These are phyloP conservation scores for Mrakia gelida DNA, from an alignment of 768 basidiomycete species.

Conservation along the genomic window DNA sequence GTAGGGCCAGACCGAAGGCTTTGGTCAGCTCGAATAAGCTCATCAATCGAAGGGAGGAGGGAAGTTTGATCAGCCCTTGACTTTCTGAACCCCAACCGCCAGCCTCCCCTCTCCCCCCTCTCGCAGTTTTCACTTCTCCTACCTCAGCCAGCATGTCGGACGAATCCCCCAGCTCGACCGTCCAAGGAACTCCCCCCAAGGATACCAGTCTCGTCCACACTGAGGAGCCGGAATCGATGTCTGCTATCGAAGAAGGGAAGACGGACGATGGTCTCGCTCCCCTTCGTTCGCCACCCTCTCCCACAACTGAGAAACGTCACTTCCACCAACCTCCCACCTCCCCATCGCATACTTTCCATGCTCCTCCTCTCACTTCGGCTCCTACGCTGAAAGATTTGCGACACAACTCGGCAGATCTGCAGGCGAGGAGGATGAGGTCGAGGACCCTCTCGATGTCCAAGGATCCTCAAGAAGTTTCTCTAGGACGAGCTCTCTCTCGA, in stretches of 20 bases:
- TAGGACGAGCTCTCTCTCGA: conserved; percentile 21
- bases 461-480: background rate
- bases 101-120: too few relatives aligned
- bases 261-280: background rate
- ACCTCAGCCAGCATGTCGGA: background rate
- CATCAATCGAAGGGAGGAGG: background rate
- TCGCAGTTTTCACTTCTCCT: too few relatives aligned
- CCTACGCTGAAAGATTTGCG: conserved; percentile 29
- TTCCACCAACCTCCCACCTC: background rate
- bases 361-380: background rate
- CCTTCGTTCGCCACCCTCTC: background rate
- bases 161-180: background rate
- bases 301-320: background rate
- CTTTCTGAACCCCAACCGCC: background rate
- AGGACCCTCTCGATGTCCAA: conserved; percentile 6
- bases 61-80: background rate
- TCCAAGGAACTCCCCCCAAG: background rate
- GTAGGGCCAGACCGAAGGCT: too few relatives aligned
- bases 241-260: background rate
- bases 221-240: background rate
- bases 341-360: background rate
- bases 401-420: background rate
- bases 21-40: too few relatives aligned
- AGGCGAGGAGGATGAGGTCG: background rate
- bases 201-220: too few relatives aligned